Conservation (phyloP, 805 yeast species). For the Candida ortonii region DNA sequence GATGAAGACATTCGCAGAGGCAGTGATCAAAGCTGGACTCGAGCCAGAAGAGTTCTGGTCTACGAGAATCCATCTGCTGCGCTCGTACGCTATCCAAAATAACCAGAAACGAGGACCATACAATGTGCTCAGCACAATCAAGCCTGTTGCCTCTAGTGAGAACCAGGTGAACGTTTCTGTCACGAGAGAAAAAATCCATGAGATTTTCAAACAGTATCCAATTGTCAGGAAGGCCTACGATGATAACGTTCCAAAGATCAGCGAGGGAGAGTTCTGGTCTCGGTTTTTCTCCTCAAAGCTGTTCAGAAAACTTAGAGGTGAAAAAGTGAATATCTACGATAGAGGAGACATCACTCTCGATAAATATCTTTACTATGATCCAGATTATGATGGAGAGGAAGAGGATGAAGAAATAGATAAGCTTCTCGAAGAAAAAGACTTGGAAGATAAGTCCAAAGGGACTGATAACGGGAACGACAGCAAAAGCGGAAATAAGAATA, state of each 20-base stretch:
- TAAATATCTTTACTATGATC: constrained; percentile 71
- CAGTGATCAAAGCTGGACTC: constrained; percentile 75
- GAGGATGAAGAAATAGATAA: constrained; percentile 35
- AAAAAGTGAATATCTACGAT: constrained; percentile 68
- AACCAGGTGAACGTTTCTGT: constrained; percentile 91
- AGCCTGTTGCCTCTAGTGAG: constrained; percentile 89
- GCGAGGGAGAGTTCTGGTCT: constrained; percentile 95
- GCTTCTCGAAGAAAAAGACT: constrained; percentile 32
- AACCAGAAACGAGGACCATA: constrained; percentile 90
- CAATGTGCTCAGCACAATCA: constrained; percentile 88
- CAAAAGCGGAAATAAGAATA: constrained; percentile 30
- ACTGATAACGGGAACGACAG: constrained; percentile 17
- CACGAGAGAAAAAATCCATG: constrained; percentile 85
- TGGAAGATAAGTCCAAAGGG: constrained; percentile 35
- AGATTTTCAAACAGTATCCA: constrained; percentile 90
- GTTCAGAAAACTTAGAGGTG: constrained; percentile 87
- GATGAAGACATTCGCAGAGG: constrained; percentile 77
- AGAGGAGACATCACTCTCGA: constrained; percentile 85
- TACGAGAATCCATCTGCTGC: constrained; percentile 68
- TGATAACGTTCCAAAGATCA: constrained; percentile 85
- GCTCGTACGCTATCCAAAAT: constrained; percentile 82
- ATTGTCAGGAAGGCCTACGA: constrained; percentile 83
- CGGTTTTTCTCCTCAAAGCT: constrained; percentile 88
- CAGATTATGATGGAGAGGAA: constrained; percentile 47
- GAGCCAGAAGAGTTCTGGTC: constrained; percentile 87